Evolutionary conservation across 148 eudicot genomes (phyloP), one percentile per base, ranked within the genome.

Genomic region (Vaccinium darrowii): DNA sequence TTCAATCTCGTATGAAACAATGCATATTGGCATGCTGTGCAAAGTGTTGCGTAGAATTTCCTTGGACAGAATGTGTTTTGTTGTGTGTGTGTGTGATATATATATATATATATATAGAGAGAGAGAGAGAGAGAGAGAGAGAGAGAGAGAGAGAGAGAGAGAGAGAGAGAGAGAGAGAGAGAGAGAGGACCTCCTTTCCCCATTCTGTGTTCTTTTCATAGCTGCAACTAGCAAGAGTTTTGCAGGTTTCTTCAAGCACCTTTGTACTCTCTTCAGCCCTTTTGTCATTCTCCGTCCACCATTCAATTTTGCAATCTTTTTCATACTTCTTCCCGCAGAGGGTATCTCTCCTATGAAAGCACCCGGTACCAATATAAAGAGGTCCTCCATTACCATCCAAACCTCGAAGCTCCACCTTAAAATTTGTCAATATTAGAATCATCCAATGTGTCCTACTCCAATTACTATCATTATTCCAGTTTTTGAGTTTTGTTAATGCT

Each of bases 111-210:
- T 33, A 33, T 33, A 33, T 33, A 33, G 1, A 33, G 1, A 33
- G 1, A 33, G 25, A 3, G 27, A 8, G 52, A 58, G 69, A 18
- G 84, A 23, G 58, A 6, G 54, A 43, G 43, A 81, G 76, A 63
- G 76, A 49, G 36, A 33, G 2, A 33, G 2, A 33, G 2, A 33
- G 50, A 3, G 51, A 8, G 52, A 58, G 69, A 16, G 84, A n/a
- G 58, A 5, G 54, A 43, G 43, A 81, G 76, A 63, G 76, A 47
- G 33, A 82, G 79, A 72, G 79, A 83, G 84, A 83, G 79, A 83
- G 53, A 56, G 80, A 54, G 71, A 27, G 60, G 5, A 84, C 85
- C 85, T 84, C 81, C 25, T 84, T 76, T 76, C 85, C 85, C 85
- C 85, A 84, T 76, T 23, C 72, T 47, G 81, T 84, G 65, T 60